These are phyloP conservation scores for Pseudozyma sp. DNA, from an alignment of 1,284 basidiomycete species.

Conservation along the genomic window DNA sequence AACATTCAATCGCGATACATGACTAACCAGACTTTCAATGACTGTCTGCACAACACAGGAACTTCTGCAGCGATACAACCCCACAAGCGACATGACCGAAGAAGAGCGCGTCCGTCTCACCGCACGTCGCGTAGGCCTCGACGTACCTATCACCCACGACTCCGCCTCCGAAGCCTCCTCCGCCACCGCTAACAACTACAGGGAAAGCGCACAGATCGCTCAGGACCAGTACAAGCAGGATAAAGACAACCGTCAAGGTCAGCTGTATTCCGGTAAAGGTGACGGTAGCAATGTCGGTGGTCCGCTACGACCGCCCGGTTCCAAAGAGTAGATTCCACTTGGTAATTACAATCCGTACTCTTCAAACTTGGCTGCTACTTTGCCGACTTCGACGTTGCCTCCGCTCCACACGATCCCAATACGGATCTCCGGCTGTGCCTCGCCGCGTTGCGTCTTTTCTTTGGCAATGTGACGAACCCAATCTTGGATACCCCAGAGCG, in stretches of 20 bases:
- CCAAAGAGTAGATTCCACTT: conserved; percentile 20
- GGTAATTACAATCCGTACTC: conserved; percentile 37
- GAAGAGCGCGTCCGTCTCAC: conserved; percentile 85
- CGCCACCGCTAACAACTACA: conserved; percentile 17
- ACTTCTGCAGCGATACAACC: conserved; percentile 77
- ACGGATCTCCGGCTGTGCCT: conserved; percentile 47
- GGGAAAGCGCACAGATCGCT: conserved; percentile 43
- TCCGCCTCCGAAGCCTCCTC: conserved; percentile 1
- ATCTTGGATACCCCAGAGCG: conserved; percentile 38
- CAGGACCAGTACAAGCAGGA: conserved; percentile 40
- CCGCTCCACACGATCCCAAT: conserved; percentile 68
- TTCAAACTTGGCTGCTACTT: conserved; percentile 47
- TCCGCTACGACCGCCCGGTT: conserved; percentile 35
- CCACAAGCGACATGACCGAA: conserved; percentile 79
- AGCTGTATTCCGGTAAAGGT: conserved; percentile 45
- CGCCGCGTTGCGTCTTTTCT: conserved; percentile 18
- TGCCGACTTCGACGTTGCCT: conserved; percentile 61
- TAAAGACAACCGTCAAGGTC: conserved; percentile 34
- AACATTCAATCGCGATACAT: not conserved
- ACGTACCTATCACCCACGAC: conserved; percentile 56
- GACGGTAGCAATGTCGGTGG: conserved; percentile 48
- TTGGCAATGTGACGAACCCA: conserved; percentile 38
- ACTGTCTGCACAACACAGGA: conserved; percentile 72
- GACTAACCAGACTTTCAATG: conserved; percentile 70
- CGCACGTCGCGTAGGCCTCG: conserved; percentile 83